These are phyloP conservation scores for Persicaria tinctoria DNA, from an alignment of 148 eudicot species.

Conservation along the genomic window DNA sequence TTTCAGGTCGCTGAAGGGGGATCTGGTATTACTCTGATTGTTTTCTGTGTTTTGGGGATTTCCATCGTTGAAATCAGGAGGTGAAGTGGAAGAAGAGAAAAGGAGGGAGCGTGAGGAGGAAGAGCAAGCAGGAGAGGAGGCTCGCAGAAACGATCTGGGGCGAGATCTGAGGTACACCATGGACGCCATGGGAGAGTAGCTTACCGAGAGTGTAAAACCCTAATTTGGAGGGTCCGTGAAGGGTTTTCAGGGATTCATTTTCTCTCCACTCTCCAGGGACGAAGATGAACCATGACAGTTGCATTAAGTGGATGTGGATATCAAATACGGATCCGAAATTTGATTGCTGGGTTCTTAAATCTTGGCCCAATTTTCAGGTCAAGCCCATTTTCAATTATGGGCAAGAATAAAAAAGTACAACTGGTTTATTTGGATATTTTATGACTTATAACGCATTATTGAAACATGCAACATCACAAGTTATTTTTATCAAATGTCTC, in stretches of 20 bases:
- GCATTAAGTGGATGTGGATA: background rate
- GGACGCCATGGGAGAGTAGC: slow-evolving; percentile 39
- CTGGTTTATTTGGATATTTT: too few species aligned
- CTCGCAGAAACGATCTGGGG: background rate
- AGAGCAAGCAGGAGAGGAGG: slow-evolving; percentile 19
- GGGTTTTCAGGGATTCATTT: background rate
- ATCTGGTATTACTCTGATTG: slow-evolving; percentile 16
- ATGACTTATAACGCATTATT: too few species aligned
- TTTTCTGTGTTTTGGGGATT: slow-evolving; percentile 12
- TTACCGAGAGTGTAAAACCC: slow-evolving; percentile 2
- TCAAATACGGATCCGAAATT: background rate
- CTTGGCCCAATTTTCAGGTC: background rate
- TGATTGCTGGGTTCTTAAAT: background rate
- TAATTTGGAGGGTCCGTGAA: background rate
- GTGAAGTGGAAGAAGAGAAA: slow-evolving; percentile 35
- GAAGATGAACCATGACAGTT: background rate
- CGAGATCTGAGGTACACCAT: slow-evolving; percentile 31
- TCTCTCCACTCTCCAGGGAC: background rate
- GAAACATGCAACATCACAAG: too few species aligned
- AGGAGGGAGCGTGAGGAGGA: slow-evolving; percentile 42
- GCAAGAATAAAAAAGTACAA: too few species aligned
- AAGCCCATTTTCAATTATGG: background rate
- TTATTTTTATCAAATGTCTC: too few species aligned
- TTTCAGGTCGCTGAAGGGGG: slow-evolving; percentile 39
- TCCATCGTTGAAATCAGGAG: slow-evolving; percentile 10